These are phyloP conservation scores for Artemisia tridentata DNA, from an alignment of 129 eudicot genomes.

Conservation along the genomic window DNA sequence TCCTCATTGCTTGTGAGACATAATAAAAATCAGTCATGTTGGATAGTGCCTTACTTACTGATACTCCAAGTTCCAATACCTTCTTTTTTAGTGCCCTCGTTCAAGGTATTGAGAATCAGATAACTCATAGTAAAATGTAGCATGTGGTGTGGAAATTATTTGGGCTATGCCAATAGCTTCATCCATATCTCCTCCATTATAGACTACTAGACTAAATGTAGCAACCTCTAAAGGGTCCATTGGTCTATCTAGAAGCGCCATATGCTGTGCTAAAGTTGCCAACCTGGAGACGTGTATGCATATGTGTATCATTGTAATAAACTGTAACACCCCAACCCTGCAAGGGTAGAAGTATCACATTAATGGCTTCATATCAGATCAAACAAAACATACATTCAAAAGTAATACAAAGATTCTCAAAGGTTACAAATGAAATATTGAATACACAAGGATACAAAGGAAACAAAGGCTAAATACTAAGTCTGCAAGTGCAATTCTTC, in stretches of 20 bases:
- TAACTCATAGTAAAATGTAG: no score
- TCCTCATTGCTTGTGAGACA: conserved; percentile 76
- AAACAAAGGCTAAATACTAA: no score
- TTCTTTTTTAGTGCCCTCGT: conserved; percentile 38
- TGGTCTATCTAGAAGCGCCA: conserved; percentile 57
- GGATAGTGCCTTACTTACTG: conserved; percentile 38
- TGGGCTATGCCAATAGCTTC: conserved; percentile 73
- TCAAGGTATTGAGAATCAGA: no score
- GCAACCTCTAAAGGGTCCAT: conserved; percentile 73
- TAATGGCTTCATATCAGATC: no score
- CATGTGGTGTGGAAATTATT: conserved; percentile 39
- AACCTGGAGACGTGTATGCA: conserved; percentile 67
- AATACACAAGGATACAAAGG: no score
- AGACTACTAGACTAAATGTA: conserved; percentile 67
- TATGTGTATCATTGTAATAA: no score
- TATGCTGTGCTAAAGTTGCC: conserved; percentile 74
- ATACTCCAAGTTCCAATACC: conserved; percentile 48
- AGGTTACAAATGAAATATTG: no score
- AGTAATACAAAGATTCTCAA: no score
- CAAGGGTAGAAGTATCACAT: no score
- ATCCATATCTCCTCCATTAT: conserved; percentile 76
- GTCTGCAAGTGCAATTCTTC: no score
- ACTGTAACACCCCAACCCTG: no score
- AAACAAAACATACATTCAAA: no score
- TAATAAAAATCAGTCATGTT: conserved; percentile 56